phyloP scores from a whole-genome alignment of 495 filamentous ascomycete genomes.

The Penicillium herquei region DNA sequence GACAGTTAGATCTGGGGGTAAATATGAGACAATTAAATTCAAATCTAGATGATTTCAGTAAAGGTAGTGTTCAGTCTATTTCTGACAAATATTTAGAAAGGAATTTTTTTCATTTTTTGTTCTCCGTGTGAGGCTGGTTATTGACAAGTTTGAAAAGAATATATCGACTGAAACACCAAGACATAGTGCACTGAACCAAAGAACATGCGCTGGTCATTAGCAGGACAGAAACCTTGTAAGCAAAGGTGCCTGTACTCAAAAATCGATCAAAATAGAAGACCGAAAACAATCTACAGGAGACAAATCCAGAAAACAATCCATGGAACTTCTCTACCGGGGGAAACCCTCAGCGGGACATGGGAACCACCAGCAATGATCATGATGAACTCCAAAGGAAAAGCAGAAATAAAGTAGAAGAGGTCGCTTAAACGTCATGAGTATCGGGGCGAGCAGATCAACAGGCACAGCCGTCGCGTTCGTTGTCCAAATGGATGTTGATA shows the following conservation, averaged over 20 bases:
- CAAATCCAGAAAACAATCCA: constrained; percentile 12
- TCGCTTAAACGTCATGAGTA: constrained; percentile 31
- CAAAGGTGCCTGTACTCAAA: background rate
- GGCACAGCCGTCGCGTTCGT: constrained; percentile 85
- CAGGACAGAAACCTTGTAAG: background rate
- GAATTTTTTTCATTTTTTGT: constrained; percentile 1
- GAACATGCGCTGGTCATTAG: constrained; percentile 3
- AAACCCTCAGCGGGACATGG: constrained; percentile 9
- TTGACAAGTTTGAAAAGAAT: background rate
- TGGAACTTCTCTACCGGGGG: constrained; percentile 20
- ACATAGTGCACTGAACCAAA: constrained; percentile 2
- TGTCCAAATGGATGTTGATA: constrained; percentile 94
- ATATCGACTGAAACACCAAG: background rate
- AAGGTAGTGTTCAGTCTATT: too few species aligned
- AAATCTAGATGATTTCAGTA: background rate
- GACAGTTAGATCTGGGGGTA: background rate
- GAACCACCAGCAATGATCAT: constrained; percentile 14
- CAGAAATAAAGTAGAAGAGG: constrained; percentile 15
- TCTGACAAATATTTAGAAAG: background rate
- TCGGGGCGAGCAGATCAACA: constrained; percentile 57
- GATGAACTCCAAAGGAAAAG: constrained; percentile 11
- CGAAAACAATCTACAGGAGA: constrained; percentile 23
- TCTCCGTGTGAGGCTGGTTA: background rate
- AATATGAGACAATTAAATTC: background rate
- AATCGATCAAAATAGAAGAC: background rate